A percentile compares a stretch with the other conserved stretches of the same genome.
These are phyloP conservation scores for Xylaria sp. DNA, from an alignment of 495 filamentous ascomycete species.

Conservation along the genomic window DNA sequence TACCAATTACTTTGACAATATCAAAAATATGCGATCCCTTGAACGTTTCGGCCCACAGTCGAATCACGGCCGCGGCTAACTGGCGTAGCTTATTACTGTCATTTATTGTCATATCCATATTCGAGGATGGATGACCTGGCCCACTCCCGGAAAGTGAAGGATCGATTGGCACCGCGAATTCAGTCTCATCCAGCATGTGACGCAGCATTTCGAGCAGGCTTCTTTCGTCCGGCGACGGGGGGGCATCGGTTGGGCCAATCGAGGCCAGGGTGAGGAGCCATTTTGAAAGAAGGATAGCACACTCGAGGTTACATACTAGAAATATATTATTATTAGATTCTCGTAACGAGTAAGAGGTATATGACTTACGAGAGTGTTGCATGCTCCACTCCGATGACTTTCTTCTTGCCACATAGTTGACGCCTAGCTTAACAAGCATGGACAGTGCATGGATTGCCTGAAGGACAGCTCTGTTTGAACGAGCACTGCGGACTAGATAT, in stretches of 20 bases:
- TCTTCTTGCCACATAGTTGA: constrained; percentile 72
- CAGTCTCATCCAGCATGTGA: constrained; percentile 79
- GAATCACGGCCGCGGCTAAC: constrained; percentile 67
- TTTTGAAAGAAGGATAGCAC: constrained; percentile 68
- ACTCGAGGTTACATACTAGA: constrained; percentile 70
- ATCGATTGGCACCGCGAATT: constrained; percentile 68
- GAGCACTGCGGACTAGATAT: constrained; percentile 61
- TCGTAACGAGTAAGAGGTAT: neutral
- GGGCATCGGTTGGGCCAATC: constrained; percentile 51
- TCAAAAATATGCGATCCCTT: constrained; percentile 73
- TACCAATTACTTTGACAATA: constrained; percentile 68
- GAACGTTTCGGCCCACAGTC: constrained; percentile 73
- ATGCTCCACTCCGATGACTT: constrained; percentile 75
- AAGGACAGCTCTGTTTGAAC: constrained; percentile 65
- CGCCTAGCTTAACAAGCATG: constrained; percentile 70
- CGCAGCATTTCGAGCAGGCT: constrained; percentile 71
- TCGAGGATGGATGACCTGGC: constrained; percentile 44
- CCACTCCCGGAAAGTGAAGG: constrained; percentile 51
- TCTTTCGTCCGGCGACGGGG: constrained; percentile 63
- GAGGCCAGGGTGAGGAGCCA: constrained; percentile 56
- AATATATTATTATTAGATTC: constrained; percentile 20
- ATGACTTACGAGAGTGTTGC: constrained; percentile 65
- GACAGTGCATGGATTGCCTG: constrained; percentile 74
- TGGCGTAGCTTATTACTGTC: constrained; percentile 63
- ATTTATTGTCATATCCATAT: constrained; percentile 47